phyloP scores from a whole-genome alignment of 2,329 filamentous ascomycete species.

The Lecanicillium sp. region DNA sequence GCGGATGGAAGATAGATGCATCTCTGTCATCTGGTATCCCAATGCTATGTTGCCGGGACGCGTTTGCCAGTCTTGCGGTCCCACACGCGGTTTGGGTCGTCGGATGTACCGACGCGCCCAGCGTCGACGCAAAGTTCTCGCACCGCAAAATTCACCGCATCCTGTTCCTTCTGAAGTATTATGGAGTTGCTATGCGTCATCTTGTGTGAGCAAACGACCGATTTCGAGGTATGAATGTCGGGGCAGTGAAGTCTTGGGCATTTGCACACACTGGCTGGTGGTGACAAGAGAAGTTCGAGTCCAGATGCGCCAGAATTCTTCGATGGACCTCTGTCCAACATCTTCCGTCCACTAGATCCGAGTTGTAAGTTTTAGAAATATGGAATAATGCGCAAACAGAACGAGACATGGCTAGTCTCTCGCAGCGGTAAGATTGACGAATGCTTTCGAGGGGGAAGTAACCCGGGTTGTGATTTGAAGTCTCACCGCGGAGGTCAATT shows the following conservation, averaged over 20 bases:
- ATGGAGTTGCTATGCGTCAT: constrained; percentile 1
- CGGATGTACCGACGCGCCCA: not conserved
- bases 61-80: not conserved
- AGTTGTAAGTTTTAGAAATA: constrained; percentile 40
- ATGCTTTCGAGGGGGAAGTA: constrained; percentile 41
- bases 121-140: not conserved
- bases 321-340: constrained; percentile 41
- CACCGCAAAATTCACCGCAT: too few relatives aligned
- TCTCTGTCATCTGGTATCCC: too few relatives aligned
- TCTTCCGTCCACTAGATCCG: constrained; percentile 46
- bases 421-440: constrained; percentile 38
- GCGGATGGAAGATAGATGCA: too few relatives aligned
- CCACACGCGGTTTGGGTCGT: not conserved
- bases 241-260: constrained; percentile 33
- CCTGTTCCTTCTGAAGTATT: not conserved
- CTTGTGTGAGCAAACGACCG: not conserved
- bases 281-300: constrained; percentile 32
- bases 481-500: constrained; percentile 38
- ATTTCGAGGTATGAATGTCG: constrained; percentile 18
- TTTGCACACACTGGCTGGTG: constrained; percentile 36
- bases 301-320: constrained; percentile 35
- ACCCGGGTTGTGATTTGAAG: constrained; percentile 48
- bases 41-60: not conserved
- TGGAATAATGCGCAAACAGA: constrained; percentile 47
- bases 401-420: constrained; percentile 41